phyloP scores from a whole-genome alignment of 179 eudicot genomes.

The Camellia oleifera region DNA sequence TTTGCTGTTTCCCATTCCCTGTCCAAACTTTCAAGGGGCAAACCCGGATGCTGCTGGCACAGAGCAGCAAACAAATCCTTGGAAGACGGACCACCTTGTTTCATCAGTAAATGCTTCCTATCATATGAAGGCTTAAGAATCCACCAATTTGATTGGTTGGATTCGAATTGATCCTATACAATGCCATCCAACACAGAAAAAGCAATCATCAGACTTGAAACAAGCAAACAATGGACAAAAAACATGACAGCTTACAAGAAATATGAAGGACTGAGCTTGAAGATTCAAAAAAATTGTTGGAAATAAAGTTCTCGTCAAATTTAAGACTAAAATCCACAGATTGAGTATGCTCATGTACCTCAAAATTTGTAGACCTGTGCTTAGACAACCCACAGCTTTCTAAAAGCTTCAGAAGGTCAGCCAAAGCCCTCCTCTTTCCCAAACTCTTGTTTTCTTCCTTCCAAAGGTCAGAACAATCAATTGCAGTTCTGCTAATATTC shows the following conservation, averaged over 20 bases:
- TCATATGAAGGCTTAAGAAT: constrained; percentile 80
- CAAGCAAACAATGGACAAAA: constrained; percentile 1
- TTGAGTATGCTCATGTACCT: constrained; percentile 27
- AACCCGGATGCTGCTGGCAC: constrained; percentile 23
- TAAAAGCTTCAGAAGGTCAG: constrained; percentile 65
- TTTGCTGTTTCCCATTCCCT: constrained; percentile 64
- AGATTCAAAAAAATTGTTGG: background rate
- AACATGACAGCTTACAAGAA: background rate
- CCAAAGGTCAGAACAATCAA: constrained; percentile 70
- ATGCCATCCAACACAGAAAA: constrained; percentile 15
- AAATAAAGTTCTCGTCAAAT: background rate
- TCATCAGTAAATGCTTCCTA: constrained; percentile 66
- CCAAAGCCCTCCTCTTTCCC: constrained; percentile 72
- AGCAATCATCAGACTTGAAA: background rate
- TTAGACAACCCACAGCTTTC: constrained; percentile 73
- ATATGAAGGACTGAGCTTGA: background rate
- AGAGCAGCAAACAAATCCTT: constrained; percentile 26
- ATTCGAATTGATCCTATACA: constrained; percentile 48
- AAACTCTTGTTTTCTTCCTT: constrained; percentile 60
- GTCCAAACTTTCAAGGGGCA: constrained; percentile 27
- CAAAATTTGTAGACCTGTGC: constrained; percentile 43
- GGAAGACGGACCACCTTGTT: constrained; percentile 27
- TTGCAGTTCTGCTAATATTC: constrained; percentile 47
- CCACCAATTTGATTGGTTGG: constrained; percentile 56
- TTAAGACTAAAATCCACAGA: background rate